Evolutionary conservation across 1,139 yeast species (phyloP).

Genomic region (Pichia sp.): DNA sequence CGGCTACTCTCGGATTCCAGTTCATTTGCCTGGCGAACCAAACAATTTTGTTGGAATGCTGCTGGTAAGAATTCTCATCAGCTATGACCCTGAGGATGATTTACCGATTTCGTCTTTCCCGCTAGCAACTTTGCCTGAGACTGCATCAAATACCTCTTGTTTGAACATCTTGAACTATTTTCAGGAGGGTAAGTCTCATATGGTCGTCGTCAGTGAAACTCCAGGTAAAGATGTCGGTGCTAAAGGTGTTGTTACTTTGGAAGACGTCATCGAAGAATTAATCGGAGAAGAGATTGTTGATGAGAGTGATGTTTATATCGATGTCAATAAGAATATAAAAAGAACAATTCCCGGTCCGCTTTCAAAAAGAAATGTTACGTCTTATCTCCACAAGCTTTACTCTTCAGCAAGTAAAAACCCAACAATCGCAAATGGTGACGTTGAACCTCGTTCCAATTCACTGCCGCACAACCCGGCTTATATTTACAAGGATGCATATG

Average conservation of each 20-base stretch:
- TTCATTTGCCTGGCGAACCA: conserved; percentile 86
- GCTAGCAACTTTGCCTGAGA: conserved; percentile 92
- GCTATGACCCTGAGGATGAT: conserved; percentile 96
- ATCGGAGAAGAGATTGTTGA: conserved; percentile 98
- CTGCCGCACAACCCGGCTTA: conserved; percentile 4
- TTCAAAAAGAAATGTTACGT: conserved; percentile 64
- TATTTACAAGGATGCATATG: conserved; percentile 13
- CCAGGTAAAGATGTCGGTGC: conserved; percentile 92
- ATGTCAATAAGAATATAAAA: conserved; percentile 81
- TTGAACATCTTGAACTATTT: conserved; percentile 89
- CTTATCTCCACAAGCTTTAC: conserved; percentile 56
- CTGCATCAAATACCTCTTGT: conserved; percentile 87
- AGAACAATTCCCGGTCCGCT: conserved; percentile 83
- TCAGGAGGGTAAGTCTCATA: conserved; percentile 96
- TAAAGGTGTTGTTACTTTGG: conserved; percentile 85
- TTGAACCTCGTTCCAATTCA: not conserved
- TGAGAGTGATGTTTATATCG: conserved; percentile 93
- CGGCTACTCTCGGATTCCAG: conserved; percentile 95
- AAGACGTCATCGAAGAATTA: conserved; percentile 94
- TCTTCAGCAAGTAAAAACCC: conserved; percentile 12
- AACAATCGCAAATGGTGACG: not conserved
- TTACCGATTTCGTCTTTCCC: conserved; percentile 92
- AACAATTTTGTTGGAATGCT: conserved; percentile 92
- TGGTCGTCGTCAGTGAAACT: conserved; percentile 84
- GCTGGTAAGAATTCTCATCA: conserved; percentile 82